Conservation (phyloP, 176 grass and related monocot species). For the Oryza glumipatula region DNA sequence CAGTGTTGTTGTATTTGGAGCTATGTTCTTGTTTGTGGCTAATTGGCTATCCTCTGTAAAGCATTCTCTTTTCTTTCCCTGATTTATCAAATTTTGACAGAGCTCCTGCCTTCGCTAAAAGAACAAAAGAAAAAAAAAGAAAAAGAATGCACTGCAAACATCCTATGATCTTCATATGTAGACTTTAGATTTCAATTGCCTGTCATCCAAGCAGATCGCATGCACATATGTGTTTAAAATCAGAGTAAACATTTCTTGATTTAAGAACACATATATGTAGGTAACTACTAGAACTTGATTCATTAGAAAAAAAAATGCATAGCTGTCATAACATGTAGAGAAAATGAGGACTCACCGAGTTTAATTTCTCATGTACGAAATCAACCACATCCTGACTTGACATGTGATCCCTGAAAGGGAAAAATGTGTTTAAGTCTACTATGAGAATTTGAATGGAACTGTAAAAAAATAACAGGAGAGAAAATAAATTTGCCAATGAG, state of each 20-base stretch:
- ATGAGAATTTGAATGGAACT: conserved; percentile 8
- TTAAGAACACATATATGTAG: background rate
- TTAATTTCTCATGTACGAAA: background rate
- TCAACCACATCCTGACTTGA: conserved; percentile 8
- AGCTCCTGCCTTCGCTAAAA: no score
- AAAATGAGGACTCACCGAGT: conserved; percentile 4
- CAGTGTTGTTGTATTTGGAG: no score
- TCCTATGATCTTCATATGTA: background rate
- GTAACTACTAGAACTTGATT: background rate
- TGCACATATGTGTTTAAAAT: background rate
- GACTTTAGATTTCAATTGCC: background rate
- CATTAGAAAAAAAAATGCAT: background rate
- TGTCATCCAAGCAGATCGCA: background rate
- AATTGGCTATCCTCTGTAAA: no score
- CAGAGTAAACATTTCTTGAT: background rate
- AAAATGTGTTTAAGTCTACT: background rate
- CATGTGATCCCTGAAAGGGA: conserved; percentile 5
- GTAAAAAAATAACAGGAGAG: background rate
- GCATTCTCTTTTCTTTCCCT: no score
- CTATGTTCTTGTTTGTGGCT: no score
- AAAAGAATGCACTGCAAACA: no score
- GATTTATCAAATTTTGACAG: no score
- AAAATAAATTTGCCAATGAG: no score
- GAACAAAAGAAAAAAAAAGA: no score
- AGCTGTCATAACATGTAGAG: background rate